Evolutionary conservation across 441 rosid genomes (phyloP).

Genomic region (Dalechampia spathulata): DNA sequence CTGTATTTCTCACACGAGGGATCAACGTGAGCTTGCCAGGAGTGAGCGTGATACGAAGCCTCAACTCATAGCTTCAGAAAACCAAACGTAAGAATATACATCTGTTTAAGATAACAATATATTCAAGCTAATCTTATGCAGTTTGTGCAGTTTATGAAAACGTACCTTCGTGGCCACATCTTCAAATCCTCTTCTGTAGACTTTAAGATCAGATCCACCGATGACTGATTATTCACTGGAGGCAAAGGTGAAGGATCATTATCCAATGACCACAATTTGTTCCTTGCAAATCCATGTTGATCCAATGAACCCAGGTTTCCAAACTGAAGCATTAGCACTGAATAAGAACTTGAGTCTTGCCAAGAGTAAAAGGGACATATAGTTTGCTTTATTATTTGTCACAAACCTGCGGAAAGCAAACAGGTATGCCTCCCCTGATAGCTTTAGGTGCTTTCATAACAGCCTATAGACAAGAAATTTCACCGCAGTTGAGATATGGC

Average conservation of each 20-base stretch:
- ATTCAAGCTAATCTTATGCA: too few relatives aligned
- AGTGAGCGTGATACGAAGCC: constrained; percentile 70
- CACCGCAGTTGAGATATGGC: background rate
- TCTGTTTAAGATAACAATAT: background rate
- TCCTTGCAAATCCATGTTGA: constrained; percentile 92
- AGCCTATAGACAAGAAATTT: constrained; percentile 41
- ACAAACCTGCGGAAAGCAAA: constrained; percentile 93
- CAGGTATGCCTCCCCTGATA: constrained; percentile 88
- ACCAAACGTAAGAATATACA: constrained; percentile 12
- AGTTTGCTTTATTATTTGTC: constrained; percentile 15
- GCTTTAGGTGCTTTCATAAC: constrained; percentile 62
- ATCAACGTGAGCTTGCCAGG: constrained; percentile 74
- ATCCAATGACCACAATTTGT: constrained; percentile 78
- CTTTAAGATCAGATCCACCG: constrained; percentile 66
- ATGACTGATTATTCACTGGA: constrained; percentile 37
- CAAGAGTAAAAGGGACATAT: too few relatives aligned
- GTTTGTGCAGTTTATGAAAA: background rate
- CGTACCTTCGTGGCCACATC: constrained; percentile 81
- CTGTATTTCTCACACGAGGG: constrained; percentile 87
- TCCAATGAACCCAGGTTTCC: constrained; percentile 61
- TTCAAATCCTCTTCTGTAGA: constrained; percentile 84
- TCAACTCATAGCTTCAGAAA: constrained; percentile 66
- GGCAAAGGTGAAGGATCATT: constrained; percentile 59
- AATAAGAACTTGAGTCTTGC: too few relatives aligned
- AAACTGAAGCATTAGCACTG: too few relatives aligned